Base-by-base conservation (phyloP, 176 grass and related monocot genomes). In the Microstegium vimineum region DNA sequence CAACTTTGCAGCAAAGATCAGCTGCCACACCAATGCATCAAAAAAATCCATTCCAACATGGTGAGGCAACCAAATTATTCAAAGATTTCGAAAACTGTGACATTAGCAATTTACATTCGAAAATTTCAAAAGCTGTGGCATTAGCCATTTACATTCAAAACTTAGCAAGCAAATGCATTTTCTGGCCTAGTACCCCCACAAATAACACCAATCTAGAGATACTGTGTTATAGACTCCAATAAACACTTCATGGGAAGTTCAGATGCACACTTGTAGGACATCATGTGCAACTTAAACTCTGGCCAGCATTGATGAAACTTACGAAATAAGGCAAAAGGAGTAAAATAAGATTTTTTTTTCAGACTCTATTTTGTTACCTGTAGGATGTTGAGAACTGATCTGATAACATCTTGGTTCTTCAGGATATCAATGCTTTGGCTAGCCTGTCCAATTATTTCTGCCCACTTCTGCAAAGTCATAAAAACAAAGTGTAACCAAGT, bases 391-490 rank as follows among this genome's bases (percentile, higher is more conserved):
- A 99, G 97, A 87, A 99, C 91, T 61, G 93, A 90, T 92, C 97
- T 89, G 79, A 99, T 99, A 72, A 96, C 89, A 90, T 99, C 97
- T 76, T 87, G 93, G 87, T 96, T 95, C 86, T 99, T 99, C 69
- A 99, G 84, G 41, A 99, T 84, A 85, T 95, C 97, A 90, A 99
- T 92, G 83, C 97, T 99, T 72, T 79, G 85, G 65, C 97, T 91
- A 54, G 97, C 97, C 78, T 96, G 97, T 57, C 97, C 97, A 87
- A 99, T 99, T 85, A 99, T 99, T 77, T 99, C 97, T 54, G 93
- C 89, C 97, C 97, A 99, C 95, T 99, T 99, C 97, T 99, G 80
- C 17, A 89, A 38, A 90, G 86, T 38, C 62, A 68, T 36, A 78
- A 45, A 30, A 62, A 6, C 22, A 14, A 81, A 69, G 3, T 17